A percentile compares a stretch with the other conserved stretches of the same genome.
phyloP scores from a whole-genome alignment of 2,329 filamentous ascomycete genomes.

The Penicillium sp. region DNA sequence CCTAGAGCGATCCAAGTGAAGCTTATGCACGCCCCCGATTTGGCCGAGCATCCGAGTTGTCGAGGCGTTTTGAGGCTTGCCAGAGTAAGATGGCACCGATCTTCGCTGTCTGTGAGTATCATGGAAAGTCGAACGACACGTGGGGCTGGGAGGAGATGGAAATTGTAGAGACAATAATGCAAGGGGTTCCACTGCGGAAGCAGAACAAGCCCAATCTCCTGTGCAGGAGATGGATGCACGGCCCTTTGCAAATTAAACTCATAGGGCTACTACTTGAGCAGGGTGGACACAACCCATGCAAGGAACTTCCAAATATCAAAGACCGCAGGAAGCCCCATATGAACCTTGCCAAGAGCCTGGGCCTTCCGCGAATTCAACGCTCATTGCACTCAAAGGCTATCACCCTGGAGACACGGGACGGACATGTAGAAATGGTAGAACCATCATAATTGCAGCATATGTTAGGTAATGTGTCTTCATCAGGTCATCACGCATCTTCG shows the following conservation, averaged over 20 bases:
- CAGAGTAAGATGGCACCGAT: slow-evolving; percentile 3
- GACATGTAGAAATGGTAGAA: background rate
- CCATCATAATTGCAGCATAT: slow-evolving; percentile 13
- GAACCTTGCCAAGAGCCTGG: slow-evolving; percentile 7
- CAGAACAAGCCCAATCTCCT: slow-evolving; percentile 5
- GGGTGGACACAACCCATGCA: slow-evolving; percentile 24
- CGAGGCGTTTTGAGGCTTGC: background rate
- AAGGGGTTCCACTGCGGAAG: slow-evolving; percentile 19
- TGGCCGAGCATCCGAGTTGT: slow-evolving; percentile 13
- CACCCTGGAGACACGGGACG: background rate
- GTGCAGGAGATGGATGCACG: slow-evolving; percentile 7
- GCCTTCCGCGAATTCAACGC: background rate
- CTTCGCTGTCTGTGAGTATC: slow-evolving; percentile 10
- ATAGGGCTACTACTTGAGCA: background rate
- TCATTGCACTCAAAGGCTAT: background rate
- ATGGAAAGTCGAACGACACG: slow-evolving; percentile 17
- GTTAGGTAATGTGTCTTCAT: slow-evolving; percentile 15
- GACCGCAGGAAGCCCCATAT: slow-evolving; percentile 7
- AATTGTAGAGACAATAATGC: slow-evolving; percentile 20
- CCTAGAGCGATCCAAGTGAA: slow-evolving; percentile 8
- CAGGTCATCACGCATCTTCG: slow-evolving; percentile 16
- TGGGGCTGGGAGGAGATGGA: slow-evolving; percentile 13
- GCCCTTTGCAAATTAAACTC: background rate
- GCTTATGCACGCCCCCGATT: slow-evolving; percentile 20
- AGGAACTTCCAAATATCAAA: slow-evolving; percentile 25